Conservation (phyloP, 495 filamentous ascomycete species). For the Penicillium arizonense region DNA sequence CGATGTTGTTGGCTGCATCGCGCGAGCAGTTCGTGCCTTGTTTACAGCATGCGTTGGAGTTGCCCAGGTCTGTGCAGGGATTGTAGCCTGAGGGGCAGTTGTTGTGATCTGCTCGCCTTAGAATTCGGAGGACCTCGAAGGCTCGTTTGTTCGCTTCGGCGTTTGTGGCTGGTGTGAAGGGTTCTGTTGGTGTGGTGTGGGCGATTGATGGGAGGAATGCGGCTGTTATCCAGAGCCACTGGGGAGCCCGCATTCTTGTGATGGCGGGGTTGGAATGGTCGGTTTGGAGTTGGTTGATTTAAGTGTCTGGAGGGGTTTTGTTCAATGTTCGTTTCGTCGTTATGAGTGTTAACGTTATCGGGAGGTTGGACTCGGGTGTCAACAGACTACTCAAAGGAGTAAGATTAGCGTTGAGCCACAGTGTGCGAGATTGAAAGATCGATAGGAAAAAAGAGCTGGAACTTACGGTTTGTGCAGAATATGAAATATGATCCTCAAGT, state of each 20-base stretch:
- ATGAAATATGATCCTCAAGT: too few relatives aligned
- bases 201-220: slow-evolving; percentile 36
- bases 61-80: slow-evolving; percentile 48
- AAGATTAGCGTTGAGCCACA: slow-evolving; percentile 15
- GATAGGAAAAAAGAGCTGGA: neutral
- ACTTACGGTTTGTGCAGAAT: neutral
- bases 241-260: slow-evolving; percentile 38
- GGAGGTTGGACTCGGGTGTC: slow-evolving; percentile 21
- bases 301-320: neutral
- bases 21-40: slow-evolving; percentile 52
- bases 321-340: slow-evolving; percentile 12
- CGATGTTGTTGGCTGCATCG: slow-evolving; percentile 59
- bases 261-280: neutral
- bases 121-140: slow-evolving; percentile 37
- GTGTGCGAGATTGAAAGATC: neutral
- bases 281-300: neutral
- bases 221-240: slow-evolving; percentile 39
- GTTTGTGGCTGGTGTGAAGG: slow-evolving; percentile 28
- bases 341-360: slow-evolving; percentile 1
- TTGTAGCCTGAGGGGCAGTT: slow-evolving; percentile 54
- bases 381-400: slow-evolving; percentile 44
- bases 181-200: slow-evolving; percentile 27
- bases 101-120: slow-evolving; percentile 32
- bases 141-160: slow-evolving; percentile 27
- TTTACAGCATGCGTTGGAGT: slow-evolving; percentile 56